These are phyloP conservation scores for Ceratonia siliqua DNA, from an alignment of 306 rosid species.

Conservation along the genomic window DNA sequence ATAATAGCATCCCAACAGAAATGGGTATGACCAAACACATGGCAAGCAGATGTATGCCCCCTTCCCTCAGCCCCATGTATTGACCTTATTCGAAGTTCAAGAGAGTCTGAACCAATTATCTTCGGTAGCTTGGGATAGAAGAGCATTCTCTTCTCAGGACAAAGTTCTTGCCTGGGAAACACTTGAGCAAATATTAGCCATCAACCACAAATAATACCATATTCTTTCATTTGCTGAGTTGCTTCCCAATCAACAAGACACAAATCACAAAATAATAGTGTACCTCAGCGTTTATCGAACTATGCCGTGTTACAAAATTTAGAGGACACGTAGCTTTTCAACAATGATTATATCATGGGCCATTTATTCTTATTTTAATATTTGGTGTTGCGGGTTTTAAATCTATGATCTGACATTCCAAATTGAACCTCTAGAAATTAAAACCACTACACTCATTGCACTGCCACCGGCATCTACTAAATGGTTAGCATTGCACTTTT, in stretches of 20 bases:
- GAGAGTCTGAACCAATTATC: constrained; percentile 80
- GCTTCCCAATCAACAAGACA: background rate
- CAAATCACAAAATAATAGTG: background rate
- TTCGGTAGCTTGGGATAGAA: constrained; percentile 89
- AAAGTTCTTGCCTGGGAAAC: constrained; percentile 72
- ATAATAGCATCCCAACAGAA: constrained; percentile 81
- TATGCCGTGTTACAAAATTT: background rate
- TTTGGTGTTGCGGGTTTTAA: background rate
- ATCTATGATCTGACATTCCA: background rate
- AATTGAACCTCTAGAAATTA: no score
- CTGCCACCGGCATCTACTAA: no score
- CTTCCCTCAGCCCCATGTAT: constrained; percentile 63
- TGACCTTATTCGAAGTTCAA: constrained; percentile 71
- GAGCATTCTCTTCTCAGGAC: constrained; percentile 96
- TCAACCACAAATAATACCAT: constrained; percentile 1
- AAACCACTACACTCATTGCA: no score
- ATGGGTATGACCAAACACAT: constrained; percentile 86
- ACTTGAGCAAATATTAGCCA: constrained; percentile 26
- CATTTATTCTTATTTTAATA: background rate
- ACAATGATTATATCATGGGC: background rate
- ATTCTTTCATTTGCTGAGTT: background rate
- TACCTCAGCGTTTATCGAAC: background rate
- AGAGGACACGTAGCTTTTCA: background rate
- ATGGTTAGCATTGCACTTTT: no score
- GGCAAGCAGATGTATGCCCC: constrained; percentile 59